A percentile compares a stretch with the other conserved stretches of the same genome.
phyloP scores from a whole-genome alignment of 2,329 filamentous ascomycete species.

The Falciphora oryzae region DNA sequence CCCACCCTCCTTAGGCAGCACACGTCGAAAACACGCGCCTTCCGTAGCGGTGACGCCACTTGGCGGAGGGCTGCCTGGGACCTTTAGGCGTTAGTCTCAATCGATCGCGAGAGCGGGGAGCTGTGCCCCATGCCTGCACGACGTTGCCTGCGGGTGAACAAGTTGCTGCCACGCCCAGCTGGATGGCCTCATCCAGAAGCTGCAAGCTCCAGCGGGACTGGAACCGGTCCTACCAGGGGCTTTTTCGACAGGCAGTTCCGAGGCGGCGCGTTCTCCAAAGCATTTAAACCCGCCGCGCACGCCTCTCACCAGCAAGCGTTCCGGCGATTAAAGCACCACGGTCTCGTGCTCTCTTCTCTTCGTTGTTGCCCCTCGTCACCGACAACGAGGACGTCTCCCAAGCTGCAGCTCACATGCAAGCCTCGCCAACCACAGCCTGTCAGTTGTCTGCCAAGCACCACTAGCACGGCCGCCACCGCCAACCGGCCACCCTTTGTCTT shows the following conservation, averaged over 20 bases:
- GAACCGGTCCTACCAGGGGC: no score
- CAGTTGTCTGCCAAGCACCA: not conserved
- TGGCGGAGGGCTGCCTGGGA: not conserved
- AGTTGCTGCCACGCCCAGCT: not conserved
- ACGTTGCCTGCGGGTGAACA: not conserved
- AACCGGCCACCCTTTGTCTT: no score
- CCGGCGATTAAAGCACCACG: no score
- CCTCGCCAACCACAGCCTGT: not conserved
- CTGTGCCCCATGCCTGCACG: not conserved
- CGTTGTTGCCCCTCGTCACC: not conserved
- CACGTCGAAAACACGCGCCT: not conserved
- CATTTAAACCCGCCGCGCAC: not conserved
- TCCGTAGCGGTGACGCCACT: not conserved
- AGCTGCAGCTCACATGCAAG: not conserved
- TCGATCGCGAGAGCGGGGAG: not conserved
- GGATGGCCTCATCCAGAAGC: not conserved
- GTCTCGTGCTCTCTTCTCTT: no score
- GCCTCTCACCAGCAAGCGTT: no score
- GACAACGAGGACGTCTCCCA: not conserved
- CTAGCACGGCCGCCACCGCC: not conserved
- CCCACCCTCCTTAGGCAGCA: not conserved
- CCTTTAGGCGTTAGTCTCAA: not conserved
- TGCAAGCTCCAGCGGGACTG: no score
- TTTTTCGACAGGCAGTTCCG: no score
- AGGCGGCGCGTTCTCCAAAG: not conserved